Evolutionary conservation across 352 stramenopile species (phyloP).

Genomic region (Saprolegnia diclina): DNA sequence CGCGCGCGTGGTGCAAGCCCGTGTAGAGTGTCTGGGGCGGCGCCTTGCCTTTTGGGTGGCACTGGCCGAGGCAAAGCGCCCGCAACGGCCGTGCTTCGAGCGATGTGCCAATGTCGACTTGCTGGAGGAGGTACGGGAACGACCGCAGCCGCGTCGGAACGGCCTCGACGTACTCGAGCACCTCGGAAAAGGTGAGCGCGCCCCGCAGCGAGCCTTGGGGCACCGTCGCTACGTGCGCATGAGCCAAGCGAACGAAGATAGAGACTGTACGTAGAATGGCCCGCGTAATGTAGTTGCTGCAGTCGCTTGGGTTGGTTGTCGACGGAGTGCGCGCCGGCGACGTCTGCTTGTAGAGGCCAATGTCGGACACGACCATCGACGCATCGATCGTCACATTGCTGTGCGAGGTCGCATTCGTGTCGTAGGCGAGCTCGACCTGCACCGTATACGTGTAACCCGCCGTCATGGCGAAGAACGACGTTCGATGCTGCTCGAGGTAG

Average conservation of each 20-base stretch:
- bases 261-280: slow-evolving; percentile 26
- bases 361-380: slow-evolving; percentile 29
- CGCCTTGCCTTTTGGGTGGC: slow-evolving; percentile 17
- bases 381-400: neutral
- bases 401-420: neutral
- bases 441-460: slow-evolving; percentile 19
- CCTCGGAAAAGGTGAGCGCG: slow-evolving; percentile 54
- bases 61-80: slow-evolving; percentile 65
- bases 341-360: slow-evolving; percentile 29
- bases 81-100: slow-evolving; percentile 51
- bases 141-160: slow-evolving; percentile 33
- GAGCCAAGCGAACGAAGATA: neutral
- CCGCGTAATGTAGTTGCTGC: slow-evolving; percentile 28
- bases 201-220: slow-evolving; percentile 53
- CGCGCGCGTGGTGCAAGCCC: slow-evolving; percentile 76
- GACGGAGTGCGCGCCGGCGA: slow-evolving; percentile 22
- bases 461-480: slow-evolving; percentile 1
- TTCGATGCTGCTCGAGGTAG: slow-evolving; percentile 37
- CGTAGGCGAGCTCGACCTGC: slow-evolving; percentile 5
- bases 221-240: slow-evolving; percentile 29
- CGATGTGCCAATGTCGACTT: slow-evolving; percentile 53
- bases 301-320: slow-evolving; percentile 22
- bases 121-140: slow-evolving; percentile 36
- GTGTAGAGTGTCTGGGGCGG: slow-evolving; percentile 68
- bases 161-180: slow-evolving; percentile 50